A percentile compares a stretch with the other conserved stretches of the same genome.
Evolutionary conservation across 148 eudicot genomes (phyloP).

Genomic region (Silene uniflora): DNA sequence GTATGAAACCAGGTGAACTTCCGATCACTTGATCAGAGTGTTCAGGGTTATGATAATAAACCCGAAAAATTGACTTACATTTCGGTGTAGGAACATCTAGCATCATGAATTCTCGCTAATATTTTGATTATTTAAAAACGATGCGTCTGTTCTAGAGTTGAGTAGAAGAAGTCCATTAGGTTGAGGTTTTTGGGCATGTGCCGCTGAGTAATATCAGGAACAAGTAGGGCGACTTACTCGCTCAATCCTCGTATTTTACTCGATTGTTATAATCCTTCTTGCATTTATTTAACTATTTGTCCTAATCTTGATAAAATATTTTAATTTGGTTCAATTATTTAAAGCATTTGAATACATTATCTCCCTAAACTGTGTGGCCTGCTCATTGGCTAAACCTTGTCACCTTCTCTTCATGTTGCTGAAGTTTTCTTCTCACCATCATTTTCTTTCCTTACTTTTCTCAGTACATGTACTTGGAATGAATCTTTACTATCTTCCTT

Average conservation of each 20-base stretch:
- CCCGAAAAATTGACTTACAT: neutral
- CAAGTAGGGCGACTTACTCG: slow-evolving; percentile 18
- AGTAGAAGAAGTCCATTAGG: neutral
- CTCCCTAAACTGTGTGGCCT: neutral
- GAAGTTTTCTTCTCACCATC: slow-evolving; percentile 2
- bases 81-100: neutral
- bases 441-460: neutral
- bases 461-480: neutral
- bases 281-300: slow-evolving; percentile 15
- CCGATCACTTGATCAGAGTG: neutral
- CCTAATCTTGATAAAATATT: neutral
- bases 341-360: slow-evolving; percentile 5
- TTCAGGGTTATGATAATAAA: no score
- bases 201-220: slow-evolving; percentile 15
- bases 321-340: neutral
- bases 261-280: neutral
- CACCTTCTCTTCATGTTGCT: slow-evolving; percentile 2
- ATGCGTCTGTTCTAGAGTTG: neutral
- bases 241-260: neutral
- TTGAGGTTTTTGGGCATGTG: slow-evolving; percentile 13
- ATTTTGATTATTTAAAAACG: neutral
- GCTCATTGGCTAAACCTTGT: slow-evolving; percentile 10
- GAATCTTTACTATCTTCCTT: neutral
- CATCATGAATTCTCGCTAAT: neutral
- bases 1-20: neutral